phyloP scores from a whole-genome alignment of 371 early-diverging fungal species.

The Umbelopsis sp. region DNA sequence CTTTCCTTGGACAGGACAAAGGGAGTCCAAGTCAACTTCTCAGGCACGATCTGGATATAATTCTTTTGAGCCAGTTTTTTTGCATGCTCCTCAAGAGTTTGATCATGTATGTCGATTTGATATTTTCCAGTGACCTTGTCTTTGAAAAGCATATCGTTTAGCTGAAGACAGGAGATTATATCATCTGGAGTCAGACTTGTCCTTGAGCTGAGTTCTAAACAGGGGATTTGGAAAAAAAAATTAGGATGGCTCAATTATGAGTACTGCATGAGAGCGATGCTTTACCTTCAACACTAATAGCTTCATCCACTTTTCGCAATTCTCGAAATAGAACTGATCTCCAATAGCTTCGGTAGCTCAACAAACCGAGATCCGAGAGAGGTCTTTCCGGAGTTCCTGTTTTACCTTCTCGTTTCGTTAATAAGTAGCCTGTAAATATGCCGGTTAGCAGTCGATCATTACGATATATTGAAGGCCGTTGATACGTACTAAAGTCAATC shows the following conservation, averaged over 20 bases:
- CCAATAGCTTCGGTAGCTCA: slow-evolving; percentile 94
- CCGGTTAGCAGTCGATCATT: background rate
- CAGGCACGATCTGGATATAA: slow-evolving; percentile 52
- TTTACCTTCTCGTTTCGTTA: slow-evolving; percentile 87
- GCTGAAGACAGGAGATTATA: slow-evolving; percentile 70
- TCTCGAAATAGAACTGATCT: slow-evolving; percentile 44
- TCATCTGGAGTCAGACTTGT: slow-evolving; percentile 78
- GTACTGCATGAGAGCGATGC: background rate
- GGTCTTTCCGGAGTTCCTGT: slow-evolving; percentile 98
- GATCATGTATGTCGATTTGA: slow-evolving; percentile 35
- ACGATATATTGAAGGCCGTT: background rate
- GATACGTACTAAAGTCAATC: slow-evolving; percentile 86
- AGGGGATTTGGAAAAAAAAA: background rate
- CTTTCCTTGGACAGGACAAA: slow-evolving; percentile 56
- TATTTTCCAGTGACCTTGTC: slow-evolving; percentile 25
- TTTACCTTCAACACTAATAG: slow-evolving; percentile 52
- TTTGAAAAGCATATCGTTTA: slow-evolving; percentile 49
- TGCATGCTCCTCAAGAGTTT: slow-evolving; percentile 43
- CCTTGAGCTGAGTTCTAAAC: slow-evolving; percentile 53
- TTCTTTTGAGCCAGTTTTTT: slow-evolving; percentile 45
- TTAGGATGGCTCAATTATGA: background rate
- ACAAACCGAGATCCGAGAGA: slow-evolving; percentile 95
- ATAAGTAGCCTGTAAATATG: slow-evolving; percentile 68
- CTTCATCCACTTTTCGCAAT: slow-evolving; percentile 34
- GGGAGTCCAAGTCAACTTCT: slow-evolving; percentile 68